Evolutionary conservation across 2,329 filamentous ascomycete genomes (phyloP).

Genomic region (Aspergillus luchuensis): DNA sequence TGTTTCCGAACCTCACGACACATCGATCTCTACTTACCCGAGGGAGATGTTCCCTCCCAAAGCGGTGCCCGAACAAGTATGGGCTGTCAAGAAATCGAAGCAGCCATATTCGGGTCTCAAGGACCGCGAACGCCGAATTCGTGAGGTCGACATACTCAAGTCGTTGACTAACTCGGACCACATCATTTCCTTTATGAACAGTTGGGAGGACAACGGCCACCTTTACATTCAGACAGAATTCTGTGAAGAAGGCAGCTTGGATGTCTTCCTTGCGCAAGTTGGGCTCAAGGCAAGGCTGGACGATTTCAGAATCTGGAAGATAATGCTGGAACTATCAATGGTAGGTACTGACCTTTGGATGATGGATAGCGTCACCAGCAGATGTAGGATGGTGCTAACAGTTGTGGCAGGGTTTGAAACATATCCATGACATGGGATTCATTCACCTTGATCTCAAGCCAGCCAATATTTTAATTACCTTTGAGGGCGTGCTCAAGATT

Average conservation of each 20-base stretch:
- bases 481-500: constrained; percentile 67
- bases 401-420: constrained; percentile 70
- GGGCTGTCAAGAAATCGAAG: constrained; percentile 91
- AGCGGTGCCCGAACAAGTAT: constrained; percentile 64
- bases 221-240: constrained; percentile 98
- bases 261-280: constrained; percentile 78
- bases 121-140: constrained; percentile 80
- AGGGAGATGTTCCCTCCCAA: constrained; percentile 56
- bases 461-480: constrained; percentile 67
- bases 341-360: constrained; percentile 50
- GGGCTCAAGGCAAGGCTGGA: constrained; percentile 85
- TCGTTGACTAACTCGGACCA: constrained; percentile 80
- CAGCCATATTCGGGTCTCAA: constrained; percentile 74
- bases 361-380: not conserved
- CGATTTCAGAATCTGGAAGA: constrained; percentile 99
- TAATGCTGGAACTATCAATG: constrained; percentile 79
- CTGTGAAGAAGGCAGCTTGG: constrained; percentile 90
- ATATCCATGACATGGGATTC: constrained; percentile 86
- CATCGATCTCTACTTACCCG: constrained; percentile 43
- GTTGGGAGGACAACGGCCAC: constrained; percentile 82
- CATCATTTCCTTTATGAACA: constrained; percentile 78
- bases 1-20: constrained; percentile 57
- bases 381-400: constrained; percentile 12
- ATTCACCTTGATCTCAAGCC: constrained; percentile 69
- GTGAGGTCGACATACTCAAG: constrained; percentile 79